Evolutionary conservation across 2,329 filamentous ascomycete species (phyloP), one percentile per base, ranked within the genome.

Genomic region (Colletotrichum trifolii): DNA sequence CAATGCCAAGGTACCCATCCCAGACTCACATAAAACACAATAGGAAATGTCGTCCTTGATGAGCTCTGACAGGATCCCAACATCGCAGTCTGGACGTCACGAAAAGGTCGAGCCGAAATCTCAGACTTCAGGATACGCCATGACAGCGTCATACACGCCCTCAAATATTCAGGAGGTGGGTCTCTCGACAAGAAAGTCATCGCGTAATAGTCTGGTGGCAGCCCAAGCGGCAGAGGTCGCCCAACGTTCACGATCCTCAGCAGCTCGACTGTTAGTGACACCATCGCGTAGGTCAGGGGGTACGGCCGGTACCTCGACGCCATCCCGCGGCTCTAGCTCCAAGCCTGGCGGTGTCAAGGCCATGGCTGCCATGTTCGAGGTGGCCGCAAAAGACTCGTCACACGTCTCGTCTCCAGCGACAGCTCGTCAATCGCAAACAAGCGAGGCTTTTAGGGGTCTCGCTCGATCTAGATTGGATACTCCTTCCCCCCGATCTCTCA

Each of bases 321-420:
- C 45, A 33, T 49, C 53, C 13, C 54, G 48, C 11, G 69, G 68
- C 56, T 72, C 73, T 0, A 58, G 68, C 4, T 70, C 69, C 25
- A 80, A 74, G 25, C 67, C 60, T 64, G 71, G 72, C 17, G 72
- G 75, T 3, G 83, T 85, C 11, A 83, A 75, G 68, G 82, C 82
- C 2, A 85, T 87, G 77, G 80, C 84, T 4, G 84, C 84, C 40
- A 78, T 81, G 70, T 86, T 86, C 71, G 82, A 87, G 66, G 78
- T 69, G 45, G 74, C 73, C 6, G 69, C 69, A 11, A 74, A 69
- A 53, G 67, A 71, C 35, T 71, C 73, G 1, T 69, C 67, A 6
- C 58, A 64, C 54, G 35, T 69, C 7, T 60, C 68, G 34, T 62
- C 69, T 25, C 42, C 68, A 17, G 54, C 47, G 36, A 15, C 42